Evolutionary conservation across 495 filamentous ascomycete genomes (phyloP), one percentile per base, ranked within the genome.

Genomic region (Usnea hakonensis): DNA sequence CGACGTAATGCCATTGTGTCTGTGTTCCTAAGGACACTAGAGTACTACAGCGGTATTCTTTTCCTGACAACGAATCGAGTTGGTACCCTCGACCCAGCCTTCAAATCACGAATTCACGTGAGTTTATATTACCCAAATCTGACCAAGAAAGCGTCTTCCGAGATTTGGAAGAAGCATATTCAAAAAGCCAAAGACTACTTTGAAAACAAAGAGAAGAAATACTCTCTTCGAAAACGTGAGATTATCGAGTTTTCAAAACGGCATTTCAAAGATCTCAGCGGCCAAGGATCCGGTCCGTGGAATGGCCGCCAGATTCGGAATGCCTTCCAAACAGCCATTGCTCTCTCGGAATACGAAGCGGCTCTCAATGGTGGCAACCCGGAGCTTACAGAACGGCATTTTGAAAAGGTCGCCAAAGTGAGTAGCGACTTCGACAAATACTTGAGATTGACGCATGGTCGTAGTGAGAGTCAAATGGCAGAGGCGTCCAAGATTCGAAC

Each of bases 41-140:
- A 85, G 59, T 84, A 81, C 66, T 85, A 82, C 64, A 57, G 70
- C 0, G 83, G 83, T 7, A 80, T 85, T 28, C 71, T 85, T 1
- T 81, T 85, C 61, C 67, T 85, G 1, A 85, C 83, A 0, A 83
- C 79, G 2, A 85, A 84, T 65, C 58, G 62, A n/a, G 68, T 76
- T 14, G 73, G 72, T n/a, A 64, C 57, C 3, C 73, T 82, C 38
- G 78, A 82, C 66, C 69, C 75, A 60, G 78, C 79, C 4, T 78
- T 83, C 67, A 73, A 76, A 61, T 80, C 77, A 4, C 76, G 80
- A 33, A 74, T 82, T 30, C 78, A 83, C 53, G 65, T 81, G 8
- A n/a, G 26, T 17, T 44, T 67, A 1, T 58, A 64, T 21, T 67
- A 55, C 26, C 48, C 56, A 4, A 28, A 37, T 14, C 57, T 67